Evolutionary conservation across 495 filamentous ascomycete species (phyloP), one percentile per base, ranked within the genome.

Genomic region (Chlorociboria aeruginascens): DNA sequence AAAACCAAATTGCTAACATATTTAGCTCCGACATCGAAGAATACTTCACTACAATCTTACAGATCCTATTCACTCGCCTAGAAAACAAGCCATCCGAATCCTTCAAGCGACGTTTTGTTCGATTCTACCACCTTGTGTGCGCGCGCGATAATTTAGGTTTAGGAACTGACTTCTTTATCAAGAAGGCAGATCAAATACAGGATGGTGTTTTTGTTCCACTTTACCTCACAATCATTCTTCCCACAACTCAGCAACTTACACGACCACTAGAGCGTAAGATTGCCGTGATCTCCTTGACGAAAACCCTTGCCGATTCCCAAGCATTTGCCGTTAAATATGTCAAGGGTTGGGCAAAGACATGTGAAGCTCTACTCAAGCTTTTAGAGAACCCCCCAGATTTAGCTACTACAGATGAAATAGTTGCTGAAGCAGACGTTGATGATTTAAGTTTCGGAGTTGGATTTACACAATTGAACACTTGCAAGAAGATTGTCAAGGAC

Each of bases 361-460:
- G 81, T 59, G 83, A 92, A 59, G 78, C 84, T 9, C 73, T 99
- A 50, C 76, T 97, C 11, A 86, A 87, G 62, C 75, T 96, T 11
- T 74, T 99, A 4, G 79, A 89, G 57, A 86, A 90, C 64, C 85
- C 89, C 6, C 89, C 90, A 4, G 69, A 83, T 46, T 81, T 86
- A 7, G 66, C 76, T 8, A 62, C 76, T 39, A 74, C 77, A 40
- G 89, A 95, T 50, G 88, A 93, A 46, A 60, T 82, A 17, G 78
- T 89, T 53, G 71, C 75, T 12, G 60, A 66, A 17, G 89, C 94
- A 57, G 92, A 97, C 55, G 82, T 92, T 39, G 92, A 98, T 53
- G 90, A 98, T 61, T 78, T 95, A 59, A 80, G 84, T 43, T 99
- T 97, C 56, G 93, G 90, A 9, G 79, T 94, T 37, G 88, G 87